These are phyloP conservation scores for Cunninghamia lanceolata DNA, from an alignment of 75 land plant genomes.

Conservation along the genomic window DNA sequence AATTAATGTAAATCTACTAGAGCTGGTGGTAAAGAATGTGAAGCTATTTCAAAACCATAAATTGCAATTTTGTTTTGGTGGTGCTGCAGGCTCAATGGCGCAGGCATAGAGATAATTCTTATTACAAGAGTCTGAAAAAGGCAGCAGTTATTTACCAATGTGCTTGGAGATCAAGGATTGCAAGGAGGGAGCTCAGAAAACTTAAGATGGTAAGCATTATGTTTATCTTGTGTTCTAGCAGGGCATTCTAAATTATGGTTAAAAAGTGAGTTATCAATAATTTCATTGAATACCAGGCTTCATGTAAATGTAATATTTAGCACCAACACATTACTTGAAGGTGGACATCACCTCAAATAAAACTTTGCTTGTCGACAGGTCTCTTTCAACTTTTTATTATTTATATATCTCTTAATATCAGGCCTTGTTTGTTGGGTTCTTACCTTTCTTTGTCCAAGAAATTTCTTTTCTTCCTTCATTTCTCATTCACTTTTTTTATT, in stretches of 20 bases:
- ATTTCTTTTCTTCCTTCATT: background rate
- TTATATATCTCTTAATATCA: background rate
- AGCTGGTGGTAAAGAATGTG: background rate
- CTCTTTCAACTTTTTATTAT: background rate
- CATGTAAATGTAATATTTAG: background rate
- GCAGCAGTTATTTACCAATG: conserved; percentile 67
- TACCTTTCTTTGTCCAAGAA: background rate
- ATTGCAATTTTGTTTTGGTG: conserved; percentile 3
- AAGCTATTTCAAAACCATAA: conserved; percentile 3
- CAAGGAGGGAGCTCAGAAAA: conserved; percentile 72
- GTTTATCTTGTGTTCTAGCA: background rate
- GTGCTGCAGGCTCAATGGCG: conserved; percentile 77
- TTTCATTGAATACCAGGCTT: background rate
- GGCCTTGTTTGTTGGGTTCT: background rate
- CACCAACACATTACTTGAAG: background rate
- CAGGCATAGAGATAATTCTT: conserved; percentile 57
- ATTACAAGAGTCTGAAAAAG: conserved; percentile 67
- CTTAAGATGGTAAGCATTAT: conserved; percentile 70
- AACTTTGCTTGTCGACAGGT: background rate
- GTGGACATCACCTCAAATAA: background rate
- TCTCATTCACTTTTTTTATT: background rate
- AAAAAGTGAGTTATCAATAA: background rate
- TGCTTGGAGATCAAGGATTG: conserved; percentile 83
- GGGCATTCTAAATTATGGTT: background rate
- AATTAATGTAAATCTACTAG: background rate